Base-by-base conservation (phyloP, 2,329 filamentous ascomycete genomes). In the Sarocladium strictum region DNA sequence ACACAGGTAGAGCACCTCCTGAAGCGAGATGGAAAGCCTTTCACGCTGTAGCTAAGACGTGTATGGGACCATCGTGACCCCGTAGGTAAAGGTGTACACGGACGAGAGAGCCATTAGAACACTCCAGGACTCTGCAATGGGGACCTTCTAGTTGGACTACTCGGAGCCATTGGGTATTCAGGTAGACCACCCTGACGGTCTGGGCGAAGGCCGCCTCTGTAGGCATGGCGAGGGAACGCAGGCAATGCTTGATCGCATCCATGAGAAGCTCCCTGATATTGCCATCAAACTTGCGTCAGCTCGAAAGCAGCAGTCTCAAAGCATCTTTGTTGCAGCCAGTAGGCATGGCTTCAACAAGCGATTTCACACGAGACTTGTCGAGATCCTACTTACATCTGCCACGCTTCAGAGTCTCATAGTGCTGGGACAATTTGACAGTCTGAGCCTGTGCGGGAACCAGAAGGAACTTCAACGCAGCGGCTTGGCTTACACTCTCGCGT, bases 191-290 rank as follows among this genome's bases (percentile, higher is more conserved):
- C 45, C 45, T 17, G 45, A 50, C 32, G 17, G 45, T 10, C 26
- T 50, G n/a, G 45, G 45, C 4, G 45, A 50, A n/a, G 45, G 45
- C n/a, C n/a, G n/a, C n/a, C 45, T 50, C 9, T 24, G 45, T 50
- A 23, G 45, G 9, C 45, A 50, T 24, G 45, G 45, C n/a, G 45
- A 50, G 29, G 45, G 45, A 19, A 50, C 45, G 9, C 45, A 50
- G 29, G 45, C 45, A 5, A 29, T 50, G 24, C 49, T 52, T 15
- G 49, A 52, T 10, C 47, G 15, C 19, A 45, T 45, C 40, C 40
- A 19, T 15, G 17, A 23, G 17, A 24, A 26, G 17, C 17, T 45
- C 7, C 40, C 40, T 4, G 40, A 45, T 6, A 23, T 45, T 4
- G 40, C 23, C 7, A 45, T 26, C 11, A 19, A 45, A 19, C 40